These are phyloP conservation scores for Leishmania major DNA, from an alignment of 208 protist species.

Conservation along the genomic window DNA sequence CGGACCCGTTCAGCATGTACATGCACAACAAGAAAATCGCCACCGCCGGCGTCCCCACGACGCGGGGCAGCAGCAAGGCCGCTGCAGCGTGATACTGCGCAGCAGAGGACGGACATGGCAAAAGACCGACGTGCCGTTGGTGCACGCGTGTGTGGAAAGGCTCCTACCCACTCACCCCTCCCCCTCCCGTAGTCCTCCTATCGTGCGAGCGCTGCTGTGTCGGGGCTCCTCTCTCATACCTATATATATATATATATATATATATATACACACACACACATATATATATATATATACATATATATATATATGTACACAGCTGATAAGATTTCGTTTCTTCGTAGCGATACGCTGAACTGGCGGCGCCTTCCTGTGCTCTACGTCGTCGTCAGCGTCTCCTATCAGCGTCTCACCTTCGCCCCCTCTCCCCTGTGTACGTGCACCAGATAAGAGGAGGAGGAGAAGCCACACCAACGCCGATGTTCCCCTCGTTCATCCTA, in stretches of 20 bases:
- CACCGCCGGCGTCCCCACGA: not conserved
- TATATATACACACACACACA: not conserved
- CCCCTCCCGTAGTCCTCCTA: not conserved
- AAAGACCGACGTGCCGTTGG: not conserved
- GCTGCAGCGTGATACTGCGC: not conserved
- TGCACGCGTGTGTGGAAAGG: not conserved
- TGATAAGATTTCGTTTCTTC: not conserved
- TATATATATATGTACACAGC: not conserved
- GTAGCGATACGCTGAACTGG: no score
- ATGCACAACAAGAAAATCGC: slow-evolving; percentile 47
- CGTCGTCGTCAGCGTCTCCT: no score
- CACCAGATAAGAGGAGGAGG: not conserved
- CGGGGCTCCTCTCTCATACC: no score
- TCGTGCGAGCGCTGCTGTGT: not conserved
- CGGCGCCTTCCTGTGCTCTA: no score
- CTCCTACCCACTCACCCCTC: not conserved
- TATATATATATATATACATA: not conserved
- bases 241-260: not conserved
- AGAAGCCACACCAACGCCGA: not conserved
- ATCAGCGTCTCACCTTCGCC: not conserved
- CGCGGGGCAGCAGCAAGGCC: not conserved
- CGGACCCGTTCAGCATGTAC: slow-evolving; percentile 56
- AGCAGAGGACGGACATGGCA: not conserved
- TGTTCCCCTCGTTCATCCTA: not conserved
- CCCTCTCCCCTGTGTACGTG: not conserved